Conservation (phyloP, 768 basidiomycete genomes). For the Postia placenta region DNA sequence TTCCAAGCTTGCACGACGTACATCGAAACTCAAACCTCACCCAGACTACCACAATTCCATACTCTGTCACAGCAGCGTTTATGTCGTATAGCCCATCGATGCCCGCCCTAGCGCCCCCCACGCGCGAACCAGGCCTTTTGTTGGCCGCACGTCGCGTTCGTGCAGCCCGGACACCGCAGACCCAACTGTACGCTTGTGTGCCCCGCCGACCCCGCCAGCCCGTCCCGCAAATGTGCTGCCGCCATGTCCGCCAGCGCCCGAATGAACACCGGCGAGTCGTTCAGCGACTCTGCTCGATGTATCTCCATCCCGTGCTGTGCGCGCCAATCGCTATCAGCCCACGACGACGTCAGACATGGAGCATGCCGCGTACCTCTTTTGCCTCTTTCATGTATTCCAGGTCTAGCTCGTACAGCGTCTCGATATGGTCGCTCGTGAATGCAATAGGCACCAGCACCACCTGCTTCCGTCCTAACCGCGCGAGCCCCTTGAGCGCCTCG, state of each 20-base stretch:
- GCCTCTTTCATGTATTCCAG: conserved; percentile 91
- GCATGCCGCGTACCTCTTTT: conserved; percentile 50
- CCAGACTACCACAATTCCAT: too few species aligned
- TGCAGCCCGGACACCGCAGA: conserved; percentile 92
- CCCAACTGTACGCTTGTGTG: conserved; percentile 74
- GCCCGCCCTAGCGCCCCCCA: conserved; percentile 42
- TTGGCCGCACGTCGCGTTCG: conserved; percentile 77
- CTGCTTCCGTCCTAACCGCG: conserved; percentile 68
- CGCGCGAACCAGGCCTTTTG: conserved; percentile 88
- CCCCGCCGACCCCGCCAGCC: conserved; percentile 45
- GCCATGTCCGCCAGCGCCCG: conserved; percentile 91
- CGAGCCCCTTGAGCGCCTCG: conserved; percentile 84
- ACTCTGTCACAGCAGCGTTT: too few species aligned
- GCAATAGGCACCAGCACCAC: conserved; percentile 90
- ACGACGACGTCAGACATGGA: background rate
- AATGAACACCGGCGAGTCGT: conserved; percentile 94
- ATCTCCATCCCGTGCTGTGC: conserved; percentile 90
- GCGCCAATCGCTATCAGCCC: conserved; percentile 3
- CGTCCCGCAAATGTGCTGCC: conserved; percentile 67
- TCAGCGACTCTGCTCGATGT: conserved; percentile 83
- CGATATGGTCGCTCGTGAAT: conserved; percentile 98
- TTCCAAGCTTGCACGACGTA: too few species aligned
- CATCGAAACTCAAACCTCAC: too few species aligned
- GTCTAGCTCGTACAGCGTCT: conserved; percentile 96
- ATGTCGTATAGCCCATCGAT: too few species aligned